Base-by-base conservation (phyloP, 371 early-diverging fungal species). In the Catenaria anguillulae region DNA sequence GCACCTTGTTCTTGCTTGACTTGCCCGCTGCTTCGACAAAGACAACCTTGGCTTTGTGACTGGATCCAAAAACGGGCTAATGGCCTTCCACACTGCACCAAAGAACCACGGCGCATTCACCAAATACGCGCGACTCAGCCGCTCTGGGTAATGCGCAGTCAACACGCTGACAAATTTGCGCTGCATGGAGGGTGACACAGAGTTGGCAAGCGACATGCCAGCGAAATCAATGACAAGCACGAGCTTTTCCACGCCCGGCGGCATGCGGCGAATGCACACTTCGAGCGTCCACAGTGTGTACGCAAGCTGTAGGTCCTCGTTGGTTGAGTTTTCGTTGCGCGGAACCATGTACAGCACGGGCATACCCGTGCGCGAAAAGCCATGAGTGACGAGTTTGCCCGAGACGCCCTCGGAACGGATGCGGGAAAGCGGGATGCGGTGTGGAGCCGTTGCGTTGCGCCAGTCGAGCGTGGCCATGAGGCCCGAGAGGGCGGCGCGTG, bases 1-100 rank as follows among this genome's bases (percentile, higher is more conserved):
- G n/a, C n/a, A n/a, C n/a, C n/a, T n/a, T 23, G 45, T 17, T 43
- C 45, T 17, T 37, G 19, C 60, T 5, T 33, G 31, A 15, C 31
- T 34, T 37, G 23, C 36, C 6, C 29, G 72, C 50, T 81, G 76
- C 60, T 77, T 73, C 59, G 86, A 86, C 85, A 70, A 94, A 89
- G 33, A 85, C 79, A 59, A 93, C 80, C 66, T 93, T 94, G 29
- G 73, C 56, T 81, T 82, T n/a, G 93, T 92, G 46, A 91, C 87
- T 15, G 91, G 90, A 68, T 94, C 91, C 65, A 94, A 78, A 64
- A 92, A 91, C 0, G 92, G 92, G 8, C 85, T 79, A 35, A 93
- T 77, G 29, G 90, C 34, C 67, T 81, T 83, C 65, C 85, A 89
- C 33, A 88, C 84, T 43, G 81, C 77, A 71, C 82, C 82, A 65